Percentiles rank a stretch among this genome's conserved stretches.
Conservation (phyloP, 2,329 filamentous ascomycete genomes). For the Epichloe sp. region DNA sequence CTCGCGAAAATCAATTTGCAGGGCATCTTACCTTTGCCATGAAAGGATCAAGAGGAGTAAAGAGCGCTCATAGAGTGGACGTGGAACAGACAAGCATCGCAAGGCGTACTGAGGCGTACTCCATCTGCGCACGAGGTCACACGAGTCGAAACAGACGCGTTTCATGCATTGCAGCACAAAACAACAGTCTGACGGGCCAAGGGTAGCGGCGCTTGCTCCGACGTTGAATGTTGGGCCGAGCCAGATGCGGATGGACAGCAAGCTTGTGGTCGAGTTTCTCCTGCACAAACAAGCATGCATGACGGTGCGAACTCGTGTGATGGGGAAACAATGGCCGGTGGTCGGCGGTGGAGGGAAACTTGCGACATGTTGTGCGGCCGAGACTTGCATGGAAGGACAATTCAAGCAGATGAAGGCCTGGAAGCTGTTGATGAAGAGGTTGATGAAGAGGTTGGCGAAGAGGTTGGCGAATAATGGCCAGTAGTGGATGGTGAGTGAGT, state of each 20-base stretch:
- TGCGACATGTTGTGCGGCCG: too few relatives aligned
- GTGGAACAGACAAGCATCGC: too few relatives aligned
- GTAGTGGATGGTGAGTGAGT: too few relatives aligned
- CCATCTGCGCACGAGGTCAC: not conserved
- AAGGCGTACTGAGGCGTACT: too few relatives aligned
- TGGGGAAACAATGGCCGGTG: not conserved
- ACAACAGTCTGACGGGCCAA: not conserved
- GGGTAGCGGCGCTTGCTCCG: conserved; percentile 2
- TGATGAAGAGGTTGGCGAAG: too few relatives aligned
- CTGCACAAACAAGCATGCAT: not conserved
- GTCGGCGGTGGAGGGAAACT: not conserved
- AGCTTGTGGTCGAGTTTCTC: not conserved
- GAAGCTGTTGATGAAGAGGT: not conserved
- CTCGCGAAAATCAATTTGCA: too few relatives aligned
- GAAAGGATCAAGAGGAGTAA: not conserved
- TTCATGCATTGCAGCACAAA: not conserved
- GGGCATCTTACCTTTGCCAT: too few relatives aligned
- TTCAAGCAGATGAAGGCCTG: not conserved
- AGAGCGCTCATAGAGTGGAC: not conserved
- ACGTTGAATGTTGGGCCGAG: not conserved
- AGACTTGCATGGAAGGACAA: not conserved
- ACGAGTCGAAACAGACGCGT: not conserved
- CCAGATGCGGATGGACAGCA: not conserved
- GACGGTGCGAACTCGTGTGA: not conserved
- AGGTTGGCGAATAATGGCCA: too few relatives aligned